phyloP scores from a whole-genome alignment of 1,284 basidiomycete species.

The Afroboletus lepidellus region DNA sequence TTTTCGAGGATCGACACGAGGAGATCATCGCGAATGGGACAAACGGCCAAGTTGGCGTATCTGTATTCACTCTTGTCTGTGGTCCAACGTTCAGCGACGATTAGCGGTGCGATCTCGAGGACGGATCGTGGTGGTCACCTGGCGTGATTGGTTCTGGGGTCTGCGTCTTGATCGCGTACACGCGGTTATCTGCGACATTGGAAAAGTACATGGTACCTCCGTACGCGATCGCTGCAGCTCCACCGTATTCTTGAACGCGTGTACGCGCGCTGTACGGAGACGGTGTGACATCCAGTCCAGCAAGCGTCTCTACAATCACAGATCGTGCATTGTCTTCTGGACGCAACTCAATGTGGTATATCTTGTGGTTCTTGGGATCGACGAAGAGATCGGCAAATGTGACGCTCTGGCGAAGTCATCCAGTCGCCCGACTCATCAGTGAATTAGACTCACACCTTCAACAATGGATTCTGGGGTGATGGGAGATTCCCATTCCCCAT shows the following conservation, averaged over 20 bases:
- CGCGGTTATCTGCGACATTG: constrained; percentile 23
- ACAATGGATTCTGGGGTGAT: constrained; percentile 54
- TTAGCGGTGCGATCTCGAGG: neutral
- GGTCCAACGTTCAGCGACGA: neutral
- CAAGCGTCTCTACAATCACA: constrained; percentile 28
- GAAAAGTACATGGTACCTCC: constrained; percentile 39
- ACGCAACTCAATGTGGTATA: constrained; percentile 43
- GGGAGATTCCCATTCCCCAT: constrained; percentile 61
- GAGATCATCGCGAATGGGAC: constrained; percentile 25
- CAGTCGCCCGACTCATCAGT: neutral
- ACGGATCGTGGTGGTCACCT: constrained; percentile 14
- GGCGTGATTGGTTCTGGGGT: constrained; percentile 25
- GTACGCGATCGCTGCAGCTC: constrained; percentile 35
- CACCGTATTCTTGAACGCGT: constrained; percentile 43
- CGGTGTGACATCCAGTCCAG: constrained; percentile 32
- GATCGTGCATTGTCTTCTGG: constrained; percentile 38
- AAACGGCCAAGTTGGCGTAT: constrained; percentile 45
- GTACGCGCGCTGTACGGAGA: constrained; percentile 37
- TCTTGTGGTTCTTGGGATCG: constrained; percentile 29
- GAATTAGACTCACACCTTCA: constrained; percentile 40
- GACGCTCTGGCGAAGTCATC: constrained; percentile 21
- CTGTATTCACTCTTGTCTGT: constrained; percentile 42
- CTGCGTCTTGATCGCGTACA: constrained; percentile 22
- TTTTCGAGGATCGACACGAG: constrained; percentile 50
- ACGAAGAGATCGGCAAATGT: constrained; percentile 36